Evolutionary conservation across 768 basidiomycete species (phyloP).

Genomic region (Agaricus blazei): DNA sequence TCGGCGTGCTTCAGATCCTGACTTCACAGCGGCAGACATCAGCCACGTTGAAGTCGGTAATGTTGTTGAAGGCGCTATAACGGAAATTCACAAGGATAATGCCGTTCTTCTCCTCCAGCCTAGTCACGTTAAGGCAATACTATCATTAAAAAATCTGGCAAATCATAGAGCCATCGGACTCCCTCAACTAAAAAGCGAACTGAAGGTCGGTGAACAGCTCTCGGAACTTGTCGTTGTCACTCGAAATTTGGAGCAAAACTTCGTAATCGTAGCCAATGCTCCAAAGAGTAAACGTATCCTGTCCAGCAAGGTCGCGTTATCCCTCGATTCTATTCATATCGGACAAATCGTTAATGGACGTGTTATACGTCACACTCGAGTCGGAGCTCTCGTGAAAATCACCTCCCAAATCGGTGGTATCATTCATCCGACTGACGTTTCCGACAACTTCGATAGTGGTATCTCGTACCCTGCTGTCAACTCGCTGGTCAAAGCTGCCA

Average conservation of each 20-base stretch:
- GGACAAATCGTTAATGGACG: slow-evolving; percentile 80
- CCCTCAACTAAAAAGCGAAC: slow-evolving; percentile 53
- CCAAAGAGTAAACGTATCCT: slow-evolving; percentile 51
- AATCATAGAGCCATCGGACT: slow-evolving; percentile 67
- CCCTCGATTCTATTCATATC: slow-evolving; percentile 58
- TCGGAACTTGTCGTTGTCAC: slow-evolving; percentile 84
- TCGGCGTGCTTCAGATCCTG: slow-evolving; percentile 62
- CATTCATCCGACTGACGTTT: slow-evolving; percentile 75
- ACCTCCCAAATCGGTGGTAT: slow-evolving; percentile 66
- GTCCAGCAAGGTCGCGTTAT: slow-evolving; percentile 43
- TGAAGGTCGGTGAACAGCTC: slow-evolving; percentile 68
- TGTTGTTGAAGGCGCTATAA: slow-evolving; percentile 62
- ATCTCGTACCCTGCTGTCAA: slow-evolving; percentile 55
- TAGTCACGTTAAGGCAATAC: slow-evolving; percentile 65
- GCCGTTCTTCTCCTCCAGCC: slow-evolving; percentile 69
- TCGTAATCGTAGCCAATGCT: slow-evolving; percentile 79
- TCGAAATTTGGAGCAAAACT: slow-evolving; percentile 77
- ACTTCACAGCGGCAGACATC: slow-evolving; percentile 52
- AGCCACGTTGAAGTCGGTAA: slow-evolving; percentile 75
- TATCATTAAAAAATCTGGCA: slow-evolving; percentile 87
- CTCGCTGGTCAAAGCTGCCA: slow-evolving; percentile 63
- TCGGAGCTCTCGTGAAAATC: slow-evolving; percentile 77
- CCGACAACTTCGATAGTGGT: slow-evolving; percentile 70
- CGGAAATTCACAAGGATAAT: slow-evolving; percentile 84
- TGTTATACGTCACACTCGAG: slow-evolving; percentile 66